Conservation (phyloP, 306 rosid species). For the Nissolia schottii region DNA sequence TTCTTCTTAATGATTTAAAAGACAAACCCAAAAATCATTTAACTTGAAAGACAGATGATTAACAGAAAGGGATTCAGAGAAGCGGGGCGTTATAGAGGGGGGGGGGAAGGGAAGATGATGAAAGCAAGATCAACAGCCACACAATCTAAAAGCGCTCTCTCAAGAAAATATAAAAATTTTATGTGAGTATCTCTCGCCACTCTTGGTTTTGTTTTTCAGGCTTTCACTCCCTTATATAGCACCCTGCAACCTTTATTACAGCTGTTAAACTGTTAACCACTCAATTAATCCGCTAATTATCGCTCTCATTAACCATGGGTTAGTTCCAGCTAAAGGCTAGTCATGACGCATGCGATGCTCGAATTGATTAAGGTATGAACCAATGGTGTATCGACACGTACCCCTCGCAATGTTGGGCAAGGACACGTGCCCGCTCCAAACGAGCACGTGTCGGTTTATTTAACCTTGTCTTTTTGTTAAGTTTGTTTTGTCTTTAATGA, state of each 20-base stretch:
- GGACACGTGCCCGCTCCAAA: conserved; percentile 28
- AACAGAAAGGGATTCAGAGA: conserved; percentile 99
- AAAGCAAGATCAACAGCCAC: neutral
- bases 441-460: conserved; percentile 42
- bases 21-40: conserved; percentile 89
- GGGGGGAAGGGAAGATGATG: conserved; percentile 22
- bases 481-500: neutral
- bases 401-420: accelerated
- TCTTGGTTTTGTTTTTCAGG: conserved; percentile 31
- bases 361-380: neutral
- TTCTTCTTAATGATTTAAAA: conserved; percentile 39
- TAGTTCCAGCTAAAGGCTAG: neutral
- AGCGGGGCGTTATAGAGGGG: conserved; percentile 76
- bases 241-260: neutral
- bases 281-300: conserved; percentile 21
- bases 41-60: conserved; percentile 91
- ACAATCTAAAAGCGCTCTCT: neutral
- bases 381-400: conserved; percentile 3
- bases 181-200: conserved; percentile 50
- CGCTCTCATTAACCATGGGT: conserved; percentile 20
- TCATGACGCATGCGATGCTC: conserved; percentile 28
- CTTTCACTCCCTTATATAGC: conserved; percentile 36
- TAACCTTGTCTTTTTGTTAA: neutral
- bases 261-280: conserved; percentile 24
- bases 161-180: neutral